These are phyloP conservation scores for Lichenothelia convexa DNA, from an alignment of 495 filamentous ascomycete species.

Conservation along the genomic window DNA sequence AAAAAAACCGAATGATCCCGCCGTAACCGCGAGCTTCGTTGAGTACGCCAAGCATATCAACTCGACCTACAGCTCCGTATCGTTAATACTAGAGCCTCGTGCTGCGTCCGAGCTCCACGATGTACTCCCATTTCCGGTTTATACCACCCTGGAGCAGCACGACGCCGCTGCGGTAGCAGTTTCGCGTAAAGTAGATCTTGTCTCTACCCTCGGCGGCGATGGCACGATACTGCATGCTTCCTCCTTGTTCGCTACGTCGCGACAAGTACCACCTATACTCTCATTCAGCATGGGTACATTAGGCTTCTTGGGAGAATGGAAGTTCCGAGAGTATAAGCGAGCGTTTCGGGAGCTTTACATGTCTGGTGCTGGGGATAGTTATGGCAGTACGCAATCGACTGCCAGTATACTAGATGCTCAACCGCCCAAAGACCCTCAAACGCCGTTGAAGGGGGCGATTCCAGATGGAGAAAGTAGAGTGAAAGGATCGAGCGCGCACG, in stretches of 20 bases:
- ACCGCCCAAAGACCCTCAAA: conserved; percentile 18
- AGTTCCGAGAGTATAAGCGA: conserved; percentile 72
- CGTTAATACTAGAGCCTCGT: conserved; percentile 65
- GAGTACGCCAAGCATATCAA: conserved; percentile 71
- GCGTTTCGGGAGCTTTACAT: conserved; percentile 89
- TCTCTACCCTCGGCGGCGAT: conserved; percentile 81
- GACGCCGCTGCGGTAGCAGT: conserved; percentile 8
- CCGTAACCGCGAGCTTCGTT: conserved; percentile 52
- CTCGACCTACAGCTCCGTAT: conserved; percentile 57
- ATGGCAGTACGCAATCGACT: conserved; percentile 8
- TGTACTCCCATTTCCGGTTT: conserved; percentile 61
- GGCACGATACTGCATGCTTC: conserved; percentile 87
- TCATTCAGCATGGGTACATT: conserved; percentile 93
- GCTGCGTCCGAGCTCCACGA: conserved; percentile 57
- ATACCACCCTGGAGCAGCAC: conserved; percentile 24
- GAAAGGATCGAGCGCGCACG: neutral
- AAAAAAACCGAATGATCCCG: conserved; percentile 59
- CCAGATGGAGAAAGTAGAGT: neutral
- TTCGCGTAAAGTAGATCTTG: conserved; percentile 64
- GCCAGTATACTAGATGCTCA: conserved; percentile 1
- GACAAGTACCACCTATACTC: conserved; percentile 74
- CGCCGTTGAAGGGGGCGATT: neutral
- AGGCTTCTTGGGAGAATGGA: conserved; percentile 93
- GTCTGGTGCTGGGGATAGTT: conserved; percentile 51
- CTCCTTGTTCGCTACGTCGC: conserved; percentile 70